Base-by-base conservation (phyloP, 805 yeast genomes). In the Komagataella mondaviorum region DNA sequence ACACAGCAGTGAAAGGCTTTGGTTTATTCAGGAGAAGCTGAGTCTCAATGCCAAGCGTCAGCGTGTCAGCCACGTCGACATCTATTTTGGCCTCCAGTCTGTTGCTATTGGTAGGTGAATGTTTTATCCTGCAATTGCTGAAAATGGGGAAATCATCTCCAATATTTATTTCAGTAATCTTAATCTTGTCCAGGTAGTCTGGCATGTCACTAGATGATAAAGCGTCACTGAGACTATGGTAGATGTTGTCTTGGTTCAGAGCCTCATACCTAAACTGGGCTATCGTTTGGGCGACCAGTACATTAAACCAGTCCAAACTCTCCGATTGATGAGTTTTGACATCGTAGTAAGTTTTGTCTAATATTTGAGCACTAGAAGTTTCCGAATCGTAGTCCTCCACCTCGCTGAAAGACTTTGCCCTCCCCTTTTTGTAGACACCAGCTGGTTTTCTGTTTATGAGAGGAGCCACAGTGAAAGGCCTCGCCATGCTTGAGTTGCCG, bases 111-210 rank as follows among this genome's bases (percentile, higher is more conserved):
- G 66, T 60, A 18, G 77, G 71, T 1, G 70, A 75, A 54, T 80
- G 81, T 55, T 73, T 74, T 44, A 93, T 86, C 49, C 95, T 75
- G 66, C 99, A 93, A 61, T 93, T 93, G 52, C 96, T 86, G 63
- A 93, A 87, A 50, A 93, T 87, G 3, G 99, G 99, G 63, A 83
- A 93, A 65, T 90, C 97, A 62, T 88, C 87, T 39, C 99, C 99
- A 52, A 93, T 83, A 59, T 89, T 91, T 23, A 93, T 80, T 60
- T 91, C 97, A 1, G 90, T 85, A 48, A 93, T 79, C 54, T 76
- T 77, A 45, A 93, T 81, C 22, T 77, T 75, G 61, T 84, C 96
- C 49, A 93, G 64, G 63, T 83, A 91, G 51, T 84, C 90, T 1
- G 97, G 96, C 22, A 87, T 65, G 20, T 78, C 78, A 56, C 83